Percentiles rank a stretch among this genome's conserved stretches.
Conservation (phyloP, 2,329 filamentous ascomycete genomes). For the Bipolaris victoriae region DNA sequence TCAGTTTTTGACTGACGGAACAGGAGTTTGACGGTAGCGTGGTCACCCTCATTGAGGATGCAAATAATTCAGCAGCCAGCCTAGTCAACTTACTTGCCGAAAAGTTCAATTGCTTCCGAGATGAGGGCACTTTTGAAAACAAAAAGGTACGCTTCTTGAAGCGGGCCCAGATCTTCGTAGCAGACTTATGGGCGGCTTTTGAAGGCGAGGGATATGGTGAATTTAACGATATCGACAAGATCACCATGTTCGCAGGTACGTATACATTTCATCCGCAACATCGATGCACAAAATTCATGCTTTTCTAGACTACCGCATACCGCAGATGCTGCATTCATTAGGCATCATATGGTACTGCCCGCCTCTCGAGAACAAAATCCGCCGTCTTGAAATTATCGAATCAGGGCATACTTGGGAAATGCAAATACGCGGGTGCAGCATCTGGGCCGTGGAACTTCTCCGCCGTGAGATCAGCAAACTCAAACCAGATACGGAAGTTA, state of each 20-base stretch:
- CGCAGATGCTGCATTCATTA: conserved; percentile 85
- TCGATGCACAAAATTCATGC: background rate
- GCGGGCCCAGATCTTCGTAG: conserved; percentile 92
- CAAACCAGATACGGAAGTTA: conserved; percentile 73
- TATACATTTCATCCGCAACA: background rate
- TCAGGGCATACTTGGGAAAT: conserved; percentile 81
- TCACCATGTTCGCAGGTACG: conserved; percentile 90
- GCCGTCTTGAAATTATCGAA: conserved; percentile 67
- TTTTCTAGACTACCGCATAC: conserved; percentile 83
- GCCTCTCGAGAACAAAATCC: conserved; percentile 73
- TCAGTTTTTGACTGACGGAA: conserved; percentile 20
- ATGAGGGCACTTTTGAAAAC: conserved; percentile 77
- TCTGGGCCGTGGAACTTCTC: conserved; percentile 94
- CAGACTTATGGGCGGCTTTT: conserved; percentile 96
- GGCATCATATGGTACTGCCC: conserved; percentile 87
- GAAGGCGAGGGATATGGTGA: conserved; percentile 77
- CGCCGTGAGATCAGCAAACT: conserved; percentile 75
- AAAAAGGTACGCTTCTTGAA: conserved; percentile 84
- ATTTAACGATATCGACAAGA: conserved; percentile 89
- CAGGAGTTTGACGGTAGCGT: conserved; percentile 80
- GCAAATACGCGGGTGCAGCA: conserved; percentile 88
- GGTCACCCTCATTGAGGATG: conserved; percentile 72
- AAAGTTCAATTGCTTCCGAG: conserved; percentile 84
- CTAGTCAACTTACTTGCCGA: conserved; percentile 85
- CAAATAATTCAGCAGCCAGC: conserved; percentile 77